Percentiles rank a stretch among this genome's conserved stretches.
These are phyloP conservation scores for Kwoniella botswanensis DNA, from an alignment of 768 basidiomycete genomes.

Conservation along the genomic window DNA sequence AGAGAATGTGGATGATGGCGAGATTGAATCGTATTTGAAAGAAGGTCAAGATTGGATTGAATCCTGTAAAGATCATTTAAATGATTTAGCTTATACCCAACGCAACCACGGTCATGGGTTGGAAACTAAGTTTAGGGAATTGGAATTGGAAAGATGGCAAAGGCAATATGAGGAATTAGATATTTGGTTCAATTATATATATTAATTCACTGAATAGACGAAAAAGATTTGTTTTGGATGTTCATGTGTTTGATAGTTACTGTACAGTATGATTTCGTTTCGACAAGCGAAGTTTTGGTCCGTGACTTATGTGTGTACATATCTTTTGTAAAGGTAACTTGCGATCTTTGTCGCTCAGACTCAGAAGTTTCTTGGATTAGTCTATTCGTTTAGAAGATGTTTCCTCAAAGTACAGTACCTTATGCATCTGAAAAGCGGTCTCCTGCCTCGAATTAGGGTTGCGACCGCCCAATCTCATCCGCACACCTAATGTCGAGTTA, in stretches of 20 bases:
- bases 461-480: too few species aligned
- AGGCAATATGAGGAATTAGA: neutral
- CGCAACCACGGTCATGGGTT: neutral
- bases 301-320: too few species aligned
- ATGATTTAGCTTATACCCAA: neutral
- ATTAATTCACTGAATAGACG: neutral
- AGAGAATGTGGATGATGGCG: neutral
- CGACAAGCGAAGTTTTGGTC: too few species aligned
- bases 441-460: too few species aligned
- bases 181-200: neutral
- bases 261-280: neutral
- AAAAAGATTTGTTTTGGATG: neutral
- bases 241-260: neutral
- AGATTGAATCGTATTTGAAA: neutral
- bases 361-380: too few species aligned
- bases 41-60: neutral
- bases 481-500: too few species aligned
- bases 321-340: too few species aligned
- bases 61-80: neutral
- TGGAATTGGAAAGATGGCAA: neutral
- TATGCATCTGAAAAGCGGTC: too few species aligned
- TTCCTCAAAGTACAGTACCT: too few species aligned
- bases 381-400: too few species aligned
- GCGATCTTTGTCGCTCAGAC: too few species aligned
- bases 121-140: neutral